These are phyloP conservation scores for Sinapis alba DNA, from an alignment of 441 rosid species.

Conservation along the genomic window DNA sequence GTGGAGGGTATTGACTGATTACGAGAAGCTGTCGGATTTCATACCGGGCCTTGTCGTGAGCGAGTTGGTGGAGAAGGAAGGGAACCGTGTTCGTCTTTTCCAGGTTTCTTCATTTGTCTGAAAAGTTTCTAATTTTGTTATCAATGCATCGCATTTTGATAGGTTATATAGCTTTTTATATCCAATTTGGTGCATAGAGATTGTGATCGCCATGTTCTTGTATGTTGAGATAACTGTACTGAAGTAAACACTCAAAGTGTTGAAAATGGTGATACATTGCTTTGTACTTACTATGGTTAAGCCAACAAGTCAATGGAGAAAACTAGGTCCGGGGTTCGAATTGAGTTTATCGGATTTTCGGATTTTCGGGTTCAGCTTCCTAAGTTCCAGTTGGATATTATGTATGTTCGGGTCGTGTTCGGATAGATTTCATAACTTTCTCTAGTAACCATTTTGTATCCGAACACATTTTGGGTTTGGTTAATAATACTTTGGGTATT, in stretches of 20 bases:
- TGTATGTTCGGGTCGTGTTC: too few relatives aligned
- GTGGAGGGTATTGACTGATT: slow-evolving; percentile 79
- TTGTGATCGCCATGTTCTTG: too few relatives aligned
- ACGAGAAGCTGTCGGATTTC: slow-evolving; percentile 78
- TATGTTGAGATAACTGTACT: too few relatives aligned
- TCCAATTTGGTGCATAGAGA: too few relatives aligned
- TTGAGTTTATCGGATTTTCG: too few relatives aligned
- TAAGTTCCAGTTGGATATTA: too few relatives aligned
- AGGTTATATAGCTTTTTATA: neutral
- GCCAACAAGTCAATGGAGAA: neutral
- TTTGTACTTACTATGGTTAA: neutral
- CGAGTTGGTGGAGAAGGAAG: slow-evolving; percentile 73
- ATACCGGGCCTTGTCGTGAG: slow-evolving; percentile 85
- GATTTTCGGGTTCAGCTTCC: too few relatives aligned
- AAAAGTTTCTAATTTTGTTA: neutral
- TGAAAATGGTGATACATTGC: too few relatives aligned
- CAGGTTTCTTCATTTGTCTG: slow-evolving; percentile 52
- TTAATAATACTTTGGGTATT: too few relatives aligned
- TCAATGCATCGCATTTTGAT: neutral
- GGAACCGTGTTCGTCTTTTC: slow-evolving; percentile 66
- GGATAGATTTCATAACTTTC: neutral
- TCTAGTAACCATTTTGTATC: neutral
- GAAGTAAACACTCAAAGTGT: too few relatives aligned
- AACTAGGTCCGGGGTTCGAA: too few relatives aligned
- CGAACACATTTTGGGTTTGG: neutral